These are phyloP conservation scores for Cicer pinnatifidum DNA, from an alignment of 306 rosid species.

Conservation along the genomic window DNA sequence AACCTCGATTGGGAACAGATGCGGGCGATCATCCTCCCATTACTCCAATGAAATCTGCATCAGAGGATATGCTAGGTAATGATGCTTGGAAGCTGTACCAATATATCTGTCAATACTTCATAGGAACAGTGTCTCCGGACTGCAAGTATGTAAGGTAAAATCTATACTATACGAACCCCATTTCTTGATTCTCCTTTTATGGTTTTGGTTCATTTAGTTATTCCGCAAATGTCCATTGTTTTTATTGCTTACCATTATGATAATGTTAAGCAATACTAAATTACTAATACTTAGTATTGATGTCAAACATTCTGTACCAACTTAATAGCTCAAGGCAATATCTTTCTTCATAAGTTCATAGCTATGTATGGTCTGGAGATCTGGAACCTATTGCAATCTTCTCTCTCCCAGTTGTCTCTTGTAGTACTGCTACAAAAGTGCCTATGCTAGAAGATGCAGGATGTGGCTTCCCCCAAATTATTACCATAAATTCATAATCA, in stretches of 20 bases:
- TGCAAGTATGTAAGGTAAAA: constrained; percentile 85
- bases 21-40: constrained; percentile 98
- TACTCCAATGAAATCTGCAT: constrained; percentile 82
- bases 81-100: constrained; percentile 95
- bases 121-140: constrained; percentile 90
- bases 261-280: constrained; percentile 32
- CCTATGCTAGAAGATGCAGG: constrained; percentile 21
- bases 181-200: constrained; percentile 19
- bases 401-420: constrained; percentile 18
- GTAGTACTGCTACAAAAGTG: constrained; percentile 17
- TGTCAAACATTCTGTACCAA: constrained; percentile 21
- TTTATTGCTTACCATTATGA: constrained; percentile 24
- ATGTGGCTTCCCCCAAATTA: constrained; percentile 37
- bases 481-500: constrained; percentile 7
- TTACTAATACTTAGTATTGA: constrained; percentile 20
- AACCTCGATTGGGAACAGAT: constrained; percentile 83
- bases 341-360: constrained; percentile 26
- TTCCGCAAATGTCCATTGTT: constrained; percentile 29
- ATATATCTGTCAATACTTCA: constrained; percentile 87
- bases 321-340: constrained; percentile 24
- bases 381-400: constrained; percentile 29
- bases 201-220: constrained; percentile 43
- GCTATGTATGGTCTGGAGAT: constrained; percentile 29
- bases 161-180: constrained; percentile 6
- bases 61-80: constrained; percentile 78